Evolutionary conservation across 257 asterid genomes (phyloP), one percentile per base, ranked within the genome.

Genomic region (Catharanthus roseus): DNA sequence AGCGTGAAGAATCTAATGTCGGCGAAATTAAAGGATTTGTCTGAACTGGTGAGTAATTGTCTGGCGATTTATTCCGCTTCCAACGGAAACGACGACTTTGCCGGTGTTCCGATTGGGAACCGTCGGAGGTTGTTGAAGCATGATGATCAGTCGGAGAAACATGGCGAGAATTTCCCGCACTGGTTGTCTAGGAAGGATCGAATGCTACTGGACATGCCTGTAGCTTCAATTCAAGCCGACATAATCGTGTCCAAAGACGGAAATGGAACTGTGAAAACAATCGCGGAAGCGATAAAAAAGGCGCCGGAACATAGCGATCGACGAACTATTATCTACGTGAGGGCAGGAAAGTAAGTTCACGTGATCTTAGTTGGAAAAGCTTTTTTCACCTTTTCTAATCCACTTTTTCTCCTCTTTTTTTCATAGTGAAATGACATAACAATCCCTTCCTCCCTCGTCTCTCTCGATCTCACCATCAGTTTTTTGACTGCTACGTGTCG

Each of bases 271-370:
- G 84, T 13, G 67, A 88, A 87, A 60, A 95, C 99, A 26, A 86
- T 95, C 39, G 76, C 87, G 57, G 96, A 89, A 80, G 99, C 99
- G 72, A 95, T 95, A 44, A 88, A 91, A 67, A 87, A 84, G 83
- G 99, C 85, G 87, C 99, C 98, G 28, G 89, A 88, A 64, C 41
- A 85, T 53, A 73, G 95, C 28, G 74, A 16, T 23, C 85, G 86
- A 16, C 83, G 99, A 41, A 77, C 86, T 53, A 84, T 91, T n/a
- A 95, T 95, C 80, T 95, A 89, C 89, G 93, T 95, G 78, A 95
- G 79, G 87, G 99, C 96, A 69, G 99, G 99, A 86, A 92, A 67
- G 97, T 95, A 89, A 86, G 90, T 86, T 82, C 82, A 79, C 82
- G 34, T 77, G 72, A 33, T 2, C 60, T 8, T 13, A 10, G 63